Conservation (phyloP, 2,329 filamentous ascomycete species). For the Stagonosporopsis cucurbitacearum region DNA sequence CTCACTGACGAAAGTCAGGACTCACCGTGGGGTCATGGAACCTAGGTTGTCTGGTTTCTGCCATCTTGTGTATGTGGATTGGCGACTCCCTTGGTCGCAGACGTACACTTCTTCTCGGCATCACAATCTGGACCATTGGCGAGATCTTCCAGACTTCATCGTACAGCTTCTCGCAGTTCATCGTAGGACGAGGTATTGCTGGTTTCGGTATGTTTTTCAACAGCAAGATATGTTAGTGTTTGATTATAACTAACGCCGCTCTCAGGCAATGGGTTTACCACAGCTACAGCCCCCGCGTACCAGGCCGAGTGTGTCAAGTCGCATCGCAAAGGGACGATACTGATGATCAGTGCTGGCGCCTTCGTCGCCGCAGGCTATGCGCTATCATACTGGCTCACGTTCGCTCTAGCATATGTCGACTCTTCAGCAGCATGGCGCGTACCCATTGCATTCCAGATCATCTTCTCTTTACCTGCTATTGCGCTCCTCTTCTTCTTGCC, state of each 20-base stretch:
- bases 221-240: background rate
- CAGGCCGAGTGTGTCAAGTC: conserved; percentile 58
- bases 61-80: conserved; percentile 56
- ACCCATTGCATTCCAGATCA: conserved; percentile 64
- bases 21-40: conserved; percentile 42
- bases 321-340: conserved; percentile 53
- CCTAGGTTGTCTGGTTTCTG: conserved; percentile 66
- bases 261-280: conserved; percentile 60
- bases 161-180: conserved; percentile 57
- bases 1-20: conserved; percentile 22
- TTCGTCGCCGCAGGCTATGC: conserved; percentile 59
- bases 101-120: conserved; percentile 57
- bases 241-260: background rate
- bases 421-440: conserved; percentile 57
- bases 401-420: conserved; percentile 56
- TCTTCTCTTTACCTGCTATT: conserved; percentile 62
- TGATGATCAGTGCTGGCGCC: conserved; percentile 58
- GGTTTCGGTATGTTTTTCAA: conserved; percentile 54
- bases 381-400: conserved; percentile 62
- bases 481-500: conserved; percentile 59
- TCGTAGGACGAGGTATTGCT: conserved; percentile 57
- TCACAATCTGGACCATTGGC: conserved; percentile 57
- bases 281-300: conserved; percentile 60
- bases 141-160: conserved; percentile 58
- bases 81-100: conserved; percentile 59